These are phyloP conservation scores for Primulina huaijiensis DNA, from an alignment of 257 asterid species.

Conservation along the genomic window DNA sequence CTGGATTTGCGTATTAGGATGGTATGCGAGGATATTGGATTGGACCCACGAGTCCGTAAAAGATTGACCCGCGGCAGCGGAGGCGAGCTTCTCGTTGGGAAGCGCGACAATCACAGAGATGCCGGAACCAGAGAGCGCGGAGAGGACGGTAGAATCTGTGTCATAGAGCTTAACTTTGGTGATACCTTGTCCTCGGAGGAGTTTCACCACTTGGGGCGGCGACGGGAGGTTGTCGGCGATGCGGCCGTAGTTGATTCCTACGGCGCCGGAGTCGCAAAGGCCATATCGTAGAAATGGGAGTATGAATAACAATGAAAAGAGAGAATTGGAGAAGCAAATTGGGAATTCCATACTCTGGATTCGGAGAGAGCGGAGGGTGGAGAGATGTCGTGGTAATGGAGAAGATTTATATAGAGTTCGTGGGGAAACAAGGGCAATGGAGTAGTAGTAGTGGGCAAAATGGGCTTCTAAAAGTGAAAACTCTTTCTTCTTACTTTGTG, in stretches of 20 bases:
- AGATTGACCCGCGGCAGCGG: constrained; percentile 56
- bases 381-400: not conserved
- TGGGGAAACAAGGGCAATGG: no score
- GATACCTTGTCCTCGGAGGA: constrained; percentile 61
- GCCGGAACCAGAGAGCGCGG: constrained; percentile 64
- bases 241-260: constrained; percentile 88
- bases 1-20: constrained; percentile 55
- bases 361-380: not conserved
- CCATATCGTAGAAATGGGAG: constrained; percentile 9
- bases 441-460: no score
- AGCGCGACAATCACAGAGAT: constrained; percentile 69
- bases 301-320: constrained; percentile 6
- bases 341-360: constrained; percentile 6
- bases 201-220: constrained; percentile 62
- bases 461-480: no score
- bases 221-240: constrained; percentile 73
- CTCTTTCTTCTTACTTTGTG: no score
- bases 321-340: constrained; percentile 1
- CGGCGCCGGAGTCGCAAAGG: constrained; percentile 38
- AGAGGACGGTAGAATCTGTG: constrained; percentile 63
- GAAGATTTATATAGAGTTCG: constrained; percentile 2
- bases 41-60: constrained; percentile 76
- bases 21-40: constrained; percentile 52
- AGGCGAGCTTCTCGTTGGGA: constrained; percentile 69
- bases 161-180: constrained; percentile 62